Evolutionary conservation across 768 basidiomycete genomes (phyloP).

Genomic region (Stropharia rugosoannulata): DNA sequence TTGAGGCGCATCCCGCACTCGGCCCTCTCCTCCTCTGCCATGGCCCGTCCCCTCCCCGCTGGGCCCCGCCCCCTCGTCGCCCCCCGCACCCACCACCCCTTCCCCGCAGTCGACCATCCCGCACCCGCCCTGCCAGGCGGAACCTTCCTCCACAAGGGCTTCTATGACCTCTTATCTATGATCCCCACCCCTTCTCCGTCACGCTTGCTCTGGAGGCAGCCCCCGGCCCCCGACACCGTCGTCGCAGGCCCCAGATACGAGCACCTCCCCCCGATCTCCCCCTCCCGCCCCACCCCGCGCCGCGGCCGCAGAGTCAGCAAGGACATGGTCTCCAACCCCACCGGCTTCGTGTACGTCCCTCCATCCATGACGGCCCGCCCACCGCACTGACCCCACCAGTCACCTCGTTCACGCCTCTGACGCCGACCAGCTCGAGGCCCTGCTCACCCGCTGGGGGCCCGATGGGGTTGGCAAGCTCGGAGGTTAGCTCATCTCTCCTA

Average conservation of each 20-base stretch:
- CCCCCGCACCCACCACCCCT: slow-evolving; percentile 42
- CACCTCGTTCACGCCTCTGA: slow-evolving; percentile 92
- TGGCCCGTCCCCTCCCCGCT: background rate
- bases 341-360: slow-evolving; percentile 75
- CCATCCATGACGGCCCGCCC: slow-evolving; percentile 19
- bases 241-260: slow-evolving; percentile 73
- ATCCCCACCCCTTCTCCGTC: slow-evolving; percentile 74
- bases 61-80: slow-evolving; percentile 30
- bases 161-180: slow-evolving; percentile 81
- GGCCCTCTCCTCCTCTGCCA: background rate
- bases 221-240: slow-evolving; percentile 39
- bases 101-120: slow-evolving; percentile 36
- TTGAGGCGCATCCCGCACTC: no score
- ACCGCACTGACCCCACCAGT: slow-evolving; percentile 38
- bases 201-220: slow-evolving; percentile 56
- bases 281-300: slow-evolving; percentile 36
- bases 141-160: slow-evolving; percentile 84
- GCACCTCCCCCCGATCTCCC: slow-evolving; percentile 37
- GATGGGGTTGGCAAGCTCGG: slow-evolving; percentile 88
- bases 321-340: slow-evolving; percentile 86
- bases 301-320: slow-evolving; percentile 76
- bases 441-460: slow-evolving; percentile 85
- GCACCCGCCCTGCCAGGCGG: slow-evolving; percentile 59
- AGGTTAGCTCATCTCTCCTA: slow-evolving; percentile 47
- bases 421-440: slow-evolving; percentile 83